Conservation (phyloP, 2,329 filamentous ascomycete species). For the Chaetomium strumarium region DNA sequence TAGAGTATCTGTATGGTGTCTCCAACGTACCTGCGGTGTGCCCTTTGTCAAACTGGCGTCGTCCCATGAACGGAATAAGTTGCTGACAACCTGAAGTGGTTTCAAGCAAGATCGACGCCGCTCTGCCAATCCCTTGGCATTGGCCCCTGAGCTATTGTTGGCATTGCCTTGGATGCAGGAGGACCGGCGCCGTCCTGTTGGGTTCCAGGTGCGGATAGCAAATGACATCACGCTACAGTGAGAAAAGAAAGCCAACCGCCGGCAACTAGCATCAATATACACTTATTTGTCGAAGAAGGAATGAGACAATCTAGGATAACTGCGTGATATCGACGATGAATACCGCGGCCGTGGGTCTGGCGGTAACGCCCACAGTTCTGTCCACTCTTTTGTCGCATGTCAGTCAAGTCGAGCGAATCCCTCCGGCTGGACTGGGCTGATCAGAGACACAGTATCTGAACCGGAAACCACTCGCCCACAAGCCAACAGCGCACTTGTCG, state of each 20-base stretch:
- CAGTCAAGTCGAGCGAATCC: conserved; percentile 32
- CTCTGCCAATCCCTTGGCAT: conserved; percentile 3
- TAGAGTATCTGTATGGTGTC: no score
- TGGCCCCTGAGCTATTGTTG: conserved; percentile 7
- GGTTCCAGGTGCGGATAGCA: conserved; percentile 2
- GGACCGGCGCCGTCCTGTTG: background rate
- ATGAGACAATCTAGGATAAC: background rate
- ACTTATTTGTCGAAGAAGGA: background rate
- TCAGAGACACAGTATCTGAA: conserved; percentile 63
- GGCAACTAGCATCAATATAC: background rate
- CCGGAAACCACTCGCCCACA: conserved; percentile 65
- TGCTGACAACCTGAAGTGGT: background rate
- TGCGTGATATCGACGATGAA: conserved; percentile 45
- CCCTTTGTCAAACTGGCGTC: no score
- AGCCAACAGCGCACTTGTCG: conserved; percentile 83
- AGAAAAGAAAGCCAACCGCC: conserved; percentile 2
- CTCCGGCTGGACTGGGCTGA: background rate
- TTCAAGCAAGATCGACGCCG: conserved; percentile 11
- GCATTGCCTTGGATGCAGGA: background rate
- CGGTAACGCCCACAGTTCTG: conserved; percentile 81
- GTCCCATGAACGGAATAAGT: background rate
- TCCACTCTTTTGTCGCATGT: conserved; percentile 84
- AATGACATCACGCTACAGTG: conserved; percentile 17
- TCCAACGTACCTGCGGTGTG: no score
- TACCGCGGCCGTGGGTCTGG: conserved; percentile 73